Base-by-base conservation (phyloP, 2,329 filamentous ascomycete genomes). In the Akanthomyces muscarius region DNA sequence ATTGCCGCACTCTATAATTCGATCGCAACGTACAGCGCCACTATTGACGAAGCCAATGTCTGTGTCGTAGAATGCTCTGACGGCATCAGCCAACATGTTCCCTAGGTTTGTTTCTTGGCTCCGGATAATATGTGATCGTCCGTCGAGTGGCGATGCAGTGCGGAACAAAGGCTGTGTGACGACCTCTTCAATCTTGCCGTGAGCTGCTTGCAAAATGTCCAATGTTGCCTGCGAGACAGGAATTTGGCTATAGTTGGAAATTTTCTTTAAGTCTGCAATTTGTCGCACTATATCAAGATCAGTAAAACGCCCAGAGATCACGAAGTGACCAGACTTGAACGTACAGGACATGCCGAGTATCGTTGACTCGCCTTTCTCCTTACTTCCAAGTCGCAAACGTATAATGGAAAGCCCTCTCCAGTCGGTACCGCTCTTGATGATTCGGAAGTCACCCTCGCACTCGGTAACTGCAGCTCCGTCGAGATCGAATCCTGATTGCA, bases 41-140 rank as follows among this genome's bases (percentile, higher is more conserved):
- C 69, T 69, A 30, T 71, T 71, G 45, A 71, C 65, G 18, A 71
- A 65, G 4, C 67, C 65, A 23, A 71, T 69, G 30, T 71, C 69
- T 13, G 65, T 64, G 28, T 65, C 61, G 45, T 71, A 70, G 50
- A 68, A 71, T 4, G 68, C 69, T 6, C 69, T 65, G 18, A 69
- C 65, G 13, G 64, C 66, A 59, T 70, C 69, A 7, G 69, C 68
- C 2, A 70, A 59, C 65, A 71, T 67, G 48, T 71, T 71, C 14
- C 69, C 69, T 4, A 71, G 54, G 47, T 69, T 71, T 10, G 69
- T 69, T 58, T 71, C 69, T 50, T 65, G 59, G 44, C 67, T 66
- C 11, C 69, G 66, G 28, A 70, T 59, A 13, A 70, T 57, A 21
- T 60, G 51, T 25, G 58, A 58, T 41, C 68, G 59, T 5, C 69